A percentile compares a stretch with the other conserved stretches of the same genome.
Evolutionary conservation across 2,329 filamentous ascomycete species (phyloP).

Genomic region (Scedosporium dehoogii): DNA sequence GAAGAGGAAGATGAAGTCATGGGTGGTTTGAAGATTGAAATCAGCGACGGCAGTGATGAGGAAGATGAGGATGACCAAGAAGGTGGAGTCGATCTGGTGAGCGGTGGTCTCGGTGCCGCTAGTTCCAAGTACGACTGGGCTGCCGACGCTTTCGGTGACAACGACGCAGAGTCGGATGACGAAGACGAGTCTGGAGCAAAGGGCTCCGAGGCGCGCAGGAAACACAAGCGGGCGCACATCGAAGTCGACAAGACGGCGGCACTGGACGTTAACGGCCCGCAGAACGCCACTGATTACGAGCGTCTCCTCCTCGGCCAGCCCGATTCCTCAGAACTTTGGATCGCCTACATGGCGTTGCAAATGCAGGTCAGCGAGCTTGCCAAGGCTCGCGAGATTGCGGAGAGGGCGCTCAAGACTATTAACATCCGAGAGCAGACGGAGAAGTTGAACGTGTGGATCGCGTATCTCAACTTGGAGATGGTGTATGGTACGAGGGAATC

Average conservation of each 20-base stretch:
- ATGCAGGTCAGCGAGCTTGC: slow-evolving; percentile 82
- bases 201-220: slow-evolving; percentile 54
- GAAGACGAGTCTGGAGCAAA: slow-evolving; percentile 29
- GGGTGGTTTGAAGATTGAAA: background rate
- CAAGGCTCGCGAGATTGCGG: slow-evolving; percentile 79
- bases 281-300: slow-evolving; percentile 87
- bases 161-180: slow-evolving; percentile 38
- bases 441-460: slow-evolving; percentile 93
- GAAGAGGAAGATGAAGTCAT: slow-evolving; percentile 24
- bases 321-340: slow-evolving; percentile 89
- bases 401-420: slow-evolving; percentile 85
- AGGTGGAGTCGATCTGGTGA: slow-evolving; percentile 32
- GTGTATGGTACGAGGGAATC: slow-evolving; percentile 77
- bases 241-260: slow-evolving; percentile 87
- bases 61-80: slow-evolving; percentile 27
- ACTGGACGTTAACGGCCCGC: slow-evolving; percentile 78
- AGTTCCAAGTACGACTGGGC: slow-evolving; percentile 74
- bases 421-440: slow-evolving; percentile 83
- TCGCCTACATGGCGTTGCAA: slow-evolving; percentile 98
- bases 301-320: slow-evolving; percentile 84
- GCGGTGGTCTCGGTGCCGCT: slow-evolving; percentile 24
- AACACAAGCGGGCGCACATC: slow-evolving; percentile 61
- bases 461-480: slow-evolving; percentile 87
- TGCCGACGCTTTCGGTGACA: slow-evolving; percentile 55
- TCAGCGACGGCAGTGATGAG: slow-evolving; percentile 26